phyloP scores from a whole-genome alignment of 148 eudicot species.

The Nyssa sinensis region DNA sequence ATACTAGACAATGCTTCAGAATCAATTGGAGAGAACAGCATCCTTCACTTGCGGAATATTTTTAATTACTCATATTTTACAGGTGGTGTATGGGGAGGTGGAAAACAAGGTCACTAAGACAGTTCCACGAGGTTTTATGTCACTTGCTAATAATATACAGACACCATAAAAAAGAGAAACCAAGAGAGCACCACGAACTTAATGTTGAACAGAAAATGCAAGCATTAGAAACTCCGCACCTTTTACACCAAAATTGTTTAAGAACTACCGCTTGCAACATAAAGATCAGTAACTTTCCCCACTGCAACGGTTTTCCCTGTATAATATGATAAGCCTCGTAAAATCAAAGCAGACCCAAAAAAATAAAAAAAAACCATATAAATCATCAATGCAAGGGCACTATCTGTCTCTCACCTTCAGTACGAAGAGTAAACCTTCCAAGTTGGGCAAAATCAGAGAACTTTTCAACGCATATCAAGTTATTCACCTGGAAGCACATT shows the following conservation, averaged over 20 bases:
- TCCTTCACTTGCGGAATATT: too few species aligned
- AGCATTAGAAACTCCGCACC: conserved; percentile 15
- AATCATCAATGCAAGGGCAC: not conserved
- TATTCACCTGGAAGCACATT: conserved; percentile 36
- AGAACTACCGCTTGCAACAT: conserved; percentile 23
- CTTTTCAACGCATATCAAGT: conserved; percentile 53
- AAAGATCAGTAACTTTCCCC: conserved; percentile 60
- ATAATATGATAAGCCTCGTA: not conserved
- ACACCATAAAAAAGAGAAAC: too few species aligned
- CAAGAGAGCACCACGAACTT: not conserved
- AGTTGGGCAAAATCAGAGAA: conserved; percentile 55
- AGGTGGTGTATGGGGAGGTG: too few species aligned
- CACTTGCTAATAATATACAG: not conserved
- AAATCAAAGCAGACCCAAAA: not conserved
- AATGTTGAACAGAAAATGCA: not conserved
- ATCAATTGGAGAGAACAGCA: too few species aligned
- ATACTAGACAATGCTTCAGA: too few species aligned
- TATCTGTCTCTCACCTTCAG: conserved; percentile 42
- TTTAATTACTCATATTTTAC: too few species aligned
- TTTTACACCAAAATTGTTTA: conserved; percentile 36
- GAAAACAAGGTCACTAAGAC: too few species aligned
- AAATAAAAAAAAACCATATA: not conserved
- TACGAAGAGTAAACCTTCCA: conserved; percentile 64
- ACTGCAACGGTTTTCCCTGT: conserved; percentile 88
- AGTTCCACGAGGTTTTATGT: too few species aligned